Evolutionary conservation across 768 basidiomycete species (phyloP).

Genomic region (Hygrocybe coccinea): DNA sequence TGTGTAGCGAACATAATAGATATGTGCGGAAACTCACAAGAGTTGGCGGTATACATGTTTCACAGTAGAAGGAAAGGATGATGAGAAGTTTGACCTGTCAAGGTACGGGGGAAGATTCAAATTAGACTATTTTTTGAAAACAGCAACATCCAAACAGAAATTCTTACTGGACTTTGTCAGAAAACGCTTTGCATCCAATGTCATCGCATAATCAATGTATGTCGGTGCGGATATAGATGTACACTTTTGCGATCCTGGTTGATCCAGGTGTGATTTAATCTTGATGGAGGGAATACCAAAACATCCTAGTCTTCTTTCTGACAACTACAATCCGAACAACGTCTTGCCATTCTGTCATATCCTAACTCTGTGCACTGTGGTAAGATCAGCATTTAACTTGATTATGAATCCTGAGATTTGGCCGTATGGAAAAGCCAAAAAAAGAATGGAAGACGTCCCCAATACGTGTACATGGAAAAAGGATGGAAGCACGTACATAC

Average conservation of each 20-base stretch:
- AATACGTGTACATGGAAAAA: no score
- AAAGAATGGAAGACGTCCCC: no score
- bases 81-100: slow-evolving; percentile 84
- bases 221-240: slow-evolving; percentile 88
- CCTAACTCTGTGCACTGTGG: no score
- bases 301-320: no score
- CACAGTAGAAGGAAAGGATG: slow-evolving; percentile 80
- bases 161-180: slow-evolving; percentile 92
- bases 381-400: no score
- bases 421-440: no score
- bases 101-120: slow-evolving; percentile 34
- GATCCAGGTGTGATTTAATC: slow-evolving; percentile 96
- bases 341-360: no score
- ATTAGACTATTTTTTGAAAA: slow-evolving; percentile 33
- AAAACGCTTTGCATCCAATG: slow-evolving; percentile 94
- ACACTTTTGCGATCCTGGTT: slow-evolving; percentile 92
- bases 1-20: slow-evolving; percentile 93
- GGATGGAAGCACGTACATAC: no score
- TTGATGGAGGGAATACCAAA: slow-evolving; percentile 35
- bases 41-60: slow-evolving; percentile 97
- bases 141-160: no score
- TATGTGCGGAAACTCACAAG: slow-evolving; percentile 94
- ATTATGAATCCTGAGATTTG: no score
- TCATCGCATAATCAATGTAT: slow-evolving; percentile 99
- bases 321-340: no score